phyloP scores from a whole-genome alignment of 192 early-diverging fungal genomes.

The Cetraspora pellucida region DNA sequence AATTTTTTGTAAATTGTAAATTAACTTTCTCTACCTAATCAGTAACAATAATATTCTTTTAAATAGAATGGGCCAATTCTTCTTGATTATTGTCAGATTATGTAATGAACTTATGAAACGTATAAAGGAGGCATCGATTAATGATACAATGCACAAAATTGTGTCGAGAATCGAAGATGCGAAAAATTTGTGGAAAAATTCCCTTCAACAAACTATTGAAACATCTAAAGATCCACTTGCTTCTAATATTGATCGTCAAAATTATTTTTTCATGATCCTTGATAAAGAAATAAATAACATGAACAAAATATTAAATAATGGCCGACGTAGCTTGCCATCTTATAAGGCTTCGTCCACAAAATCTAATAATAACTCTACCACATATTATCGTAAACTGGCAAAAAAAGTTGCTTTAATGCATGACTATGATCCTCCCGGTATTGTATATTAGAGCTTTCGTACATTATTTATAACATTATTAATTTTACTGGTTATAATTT shows the following conservation, averaged over 20 bases:
- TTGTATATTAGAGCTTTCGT: neutral
- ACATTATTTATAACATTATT: too few species aligned
- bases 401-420: neutral
- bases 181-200: slow-evolving; percentile 30
- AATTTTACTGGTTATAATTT: too few species aligned
- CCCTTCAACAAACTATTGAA: neutral
- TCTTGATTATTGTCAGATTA: slow-evolving; percentile 42
- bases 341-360: neutral
- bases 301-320: neutral
- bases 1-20: neutral
- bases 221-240: neutral
- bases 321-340: neutral
- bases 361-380: neutral
- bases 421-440: slow-evolving; percentile 14
- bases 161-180: neutral
- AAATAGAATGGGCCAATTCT: slow-evolving; percentile 23
- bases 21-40: neutral
- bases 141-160: slow-evolving; percentile 4
- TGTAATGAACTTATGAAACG: slow-evolving; percentile 43
- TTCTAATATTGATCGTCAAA: neutral
- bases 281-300: slow-evolving; percentile 4
- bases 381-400: neutral
- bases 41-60: neutral
- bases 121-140: slow-evolving; percentile 34
- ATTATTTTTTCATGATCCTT: slow-evolving; percentile 20